A percentile compares a stretch with the other conserved stretches of the same genome.
Evolutionary conservation across 1,139 yeast genomes (phyloP).

Genomic region (Pneumocystis murina): DNA sequence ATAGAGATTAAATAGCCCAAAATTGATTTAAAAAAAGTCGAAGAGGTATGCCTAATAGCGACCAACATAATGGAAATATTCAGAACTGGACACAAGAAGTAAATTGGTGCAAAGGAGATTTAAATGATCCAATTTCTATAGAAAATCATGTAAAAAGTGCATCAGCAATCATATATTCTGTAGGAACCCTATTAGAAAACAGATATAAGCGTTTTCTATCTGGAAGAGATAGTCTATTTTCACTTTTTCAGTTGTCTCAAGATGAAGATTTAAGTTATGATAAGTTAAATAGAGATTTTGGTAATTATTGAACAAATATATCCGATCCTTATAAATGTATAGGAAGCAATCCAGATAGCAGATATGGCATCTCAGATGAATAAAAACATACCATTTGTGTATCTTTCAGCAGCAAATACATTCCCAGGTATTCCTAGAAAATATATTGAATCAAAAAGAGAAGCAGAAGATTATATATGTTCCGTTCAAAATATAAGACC

Average conservation of each 20-base stretch:
- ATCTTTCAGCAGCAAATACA: slow-evolving; percentile 13
- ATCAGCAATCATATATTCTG: slow-evolving; percentile 9
- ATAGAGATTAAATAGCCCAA: not conserved
- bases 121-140: slow-evolving; percentile 5
- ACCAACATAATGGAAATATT: not conserved
- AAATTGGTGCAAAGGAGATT: slow-evolving; percentile 10
- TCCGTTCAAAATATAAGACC: slow-evolving; percentile 6
- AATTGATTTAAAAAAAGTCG: not conserved
- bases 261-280: not conserved
- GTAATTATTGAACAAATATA: slow-evolving; percentile 1
- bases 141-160: not conserved
- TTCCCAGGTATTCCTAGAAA: slow-evolving; percentile 12
- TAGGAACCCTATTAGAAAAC: slow-evolving; percentile 9
- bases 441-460: slow-evolving; percentile 11
- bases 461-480: slow-evolving; percentile 7
- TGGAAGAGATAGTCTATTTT: not conserved
- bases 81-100: slow-evolving; percentile 7
- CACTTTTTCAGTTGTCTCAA: not conserved
- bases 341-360: slow-evolving; percentile 3
- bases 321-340: not conserved
- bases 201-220: slow-evolving; percentile 9
- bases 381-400: slow-evolving; percentile 6
- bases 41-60: not conserved
- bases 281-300: not conserved
- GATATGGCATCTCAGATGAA: not conserved